Evolutionary conservation across 1,284 basidiomycete species (phyloP).

Genomic region (Cutaneotrichosporon mucoides): DNA sequence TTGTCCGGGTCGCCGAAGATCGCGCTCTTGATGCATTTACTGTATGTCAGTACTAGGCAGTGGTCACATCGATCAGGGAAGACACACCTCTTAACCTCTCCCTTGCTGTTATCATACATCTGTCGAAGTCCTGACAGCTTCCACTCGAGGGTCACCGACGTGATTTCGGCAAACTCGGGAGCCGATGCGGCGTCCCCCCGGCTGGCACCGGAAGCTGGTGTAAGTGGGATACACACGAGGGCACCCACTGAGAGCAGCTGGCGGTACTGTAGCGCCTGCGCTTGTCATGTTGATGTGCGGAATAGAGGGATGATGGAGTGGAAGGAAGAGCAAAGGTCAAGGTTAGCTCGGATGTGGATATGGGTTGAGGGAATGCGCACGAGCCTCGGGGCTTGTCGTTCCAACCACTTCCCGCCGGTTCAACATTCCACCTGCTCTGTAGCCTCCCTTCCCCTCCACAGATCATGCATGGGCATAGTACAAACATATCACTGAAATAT

Average conservation of each 20-base stretch:
- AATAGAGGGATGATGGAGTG: background rate
- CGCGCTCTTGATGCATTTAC: conserved; percentile 49
- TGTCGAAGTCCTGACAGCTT: conserved; percentile 62
- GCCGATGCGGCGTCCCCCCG: background rate
- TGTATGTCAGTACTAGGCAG: conserved; percentile 10
- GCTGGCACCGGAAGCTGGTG: background rate
- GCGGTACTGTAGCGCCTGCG: background rate
- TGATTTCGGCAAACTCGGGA: conserved; percentile 55
- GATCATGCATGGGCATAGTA: too few species aligned
- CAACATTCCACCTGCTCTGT: too few species aligned
- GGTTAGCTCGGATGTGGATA: too few species aligned
- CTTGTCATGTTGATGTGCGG: background rate
- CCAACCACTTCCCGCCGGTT: too few species aligned
- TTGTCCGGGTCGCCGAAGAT: conserved; percentile 49
- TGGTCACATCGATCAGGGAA: too few species aligned
- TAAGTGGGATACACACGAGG: background rate
- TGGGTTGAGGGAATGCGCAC: too few species aligned
- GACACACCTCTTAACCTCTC: conserved; percentile 46
- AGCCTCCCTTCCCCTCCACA: too few species aligned
- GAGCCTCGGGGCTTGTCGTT: too few species aligned
- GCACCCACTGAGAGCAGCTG: background rate
- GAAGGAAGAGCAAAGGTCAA: too few species aligned
- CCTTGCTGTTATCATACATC: conserved; percentile 63
- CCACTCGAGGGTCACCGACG: conserved; percentile 69
- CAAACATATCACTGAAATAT: too few species aligned